phyloP scores from a whole-genome alignment of 192 early-diverging fungal genomes.

The Backusella tuberculispora region DNA sequence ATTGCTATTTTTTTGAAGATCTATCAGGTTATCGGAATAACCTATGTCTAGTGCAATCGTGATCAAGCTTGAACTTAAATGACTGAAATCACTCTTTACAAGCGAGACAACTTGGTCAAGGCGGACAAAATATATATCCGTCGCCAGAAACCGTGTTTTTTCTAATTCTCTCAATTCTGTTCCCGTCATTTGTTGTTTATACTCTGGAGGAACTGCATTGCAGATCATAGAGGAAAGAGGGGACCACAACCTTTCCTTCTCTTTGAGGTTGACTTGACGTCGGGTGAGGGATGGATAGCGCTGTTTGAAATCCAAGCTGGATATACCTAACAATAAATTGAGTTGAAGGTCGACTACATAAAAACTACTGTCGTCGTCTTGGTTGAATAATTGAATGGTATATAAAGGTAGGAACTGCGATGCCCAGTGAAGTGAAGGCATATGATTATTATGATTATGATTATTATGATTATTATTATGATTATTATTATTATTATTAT shows the following conservation, averaged over 20 bases:
- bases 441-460: constrained; percentile 23
- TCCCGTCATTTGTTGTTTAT: constrained; percentile 16
- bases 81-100: constrained; percentile 64
- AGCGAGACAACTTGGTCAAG: constrained; percentile 65
- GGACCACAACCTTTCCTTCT: constrained; percentile 75
- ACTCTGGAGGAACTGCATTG: neutral
- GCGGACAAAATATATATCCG: constrained; percentile 65
- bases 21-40: constrained; percentile 25
- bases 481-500: too few species aligned
- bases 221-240: constrained; percentile 67
- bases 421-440: neutral
- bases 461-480: too few species aligned
- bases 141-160: constrained; percentile 61
- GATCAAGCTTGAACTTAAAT: constrained; percentile 67
- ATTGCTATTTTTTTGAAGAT: neutral
- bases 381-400: constrained; percentile 64
- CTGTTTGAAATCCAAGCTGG: constrained; percentile 51
- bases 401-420: constrained; percentile 68
- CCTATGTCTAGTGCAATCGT: constrained; percentile 71
- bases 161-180: constrained; percentile 47
- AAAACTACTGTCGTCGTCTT: constrained; percentile 29
- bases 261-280: constrained; percentile 49
- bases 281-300: constrained; percentile 65
- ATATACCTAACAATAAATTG: constrained; percentile 60
- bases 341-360: constrained; percentile 75